Percentiles rank a stretch among this genome's conserved stretches.
These are phyloP conservation scores for Cladophialophora chaetospira DNA, from an alignment of 2,329 filamentous ascomycete species.

Conservation along the genomic window DNA sequence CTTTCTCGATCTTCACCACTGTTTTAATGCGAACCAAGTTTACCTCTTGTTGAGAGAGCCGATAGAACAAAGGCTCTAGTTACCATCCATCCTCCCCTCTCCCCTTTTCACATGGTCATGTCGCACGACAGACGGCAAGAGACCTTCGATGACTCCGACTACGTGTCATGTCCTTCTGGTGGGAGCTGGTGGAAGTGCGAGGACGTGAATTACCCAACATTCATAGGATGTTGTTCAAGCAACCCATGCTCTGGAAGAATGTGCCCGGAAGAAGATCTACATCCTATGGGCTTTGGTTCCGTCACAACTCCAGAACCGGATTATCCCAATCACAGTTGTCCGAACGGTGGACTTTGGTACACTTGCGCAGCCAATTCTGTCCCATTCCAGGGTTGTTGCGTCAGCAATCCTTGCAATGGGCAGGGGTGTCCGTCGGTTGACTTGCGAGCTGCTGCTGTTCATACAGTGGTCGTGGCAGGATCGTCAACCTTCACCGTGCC, in stretches of 20 bases:
- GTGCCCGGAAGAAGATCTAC: slow-evolving; percentile 16
- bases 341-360: slow-evolving; percentile 25
- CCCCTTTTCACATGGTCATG: slow-evolving; percentile 7
- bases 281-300: slow-evolving; percentile 21
- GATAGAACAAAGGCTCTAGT: background rate
- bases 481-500: slow-evolving; percentile 22
- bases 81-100: slow-evolving; percentile 4
- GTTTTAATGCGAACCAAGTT: background rate
- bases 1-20: background rate
- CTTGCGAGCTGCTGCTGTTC: slow-evolving; percentile 15
- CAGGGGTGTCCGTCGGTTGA: slow-evolving; percentile 18
- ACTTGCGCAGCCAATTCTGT: slow-evolving; percentile 21
- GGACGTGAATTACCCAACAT: slow-evolving; percentile 28
- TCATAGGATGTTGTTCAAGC: slow-evolving; percentile 35
- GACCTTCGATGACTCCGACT: slow-evolving; percentile 17
- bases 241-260: slow-evolving; percentile 32
- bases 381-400: slow-evolving; percentile 23
- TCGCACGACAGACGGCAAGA: slow-evolving; percentile 16
- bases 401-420: slow-evolving; percentile 25
- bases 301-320: slow-evolving; percentile 19
- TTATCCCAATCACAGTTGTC: slow-evolving; percentile 25
- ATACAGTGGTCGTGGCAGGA: slow-evolving; percentile 23
- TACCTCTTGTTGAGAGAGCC: background rate
- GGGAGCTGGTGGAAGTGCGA: slow-evolving; percentile 33
- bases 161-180: slow-evolving; percentile 31